These are phyloP conservation scores for Trypanosoma avium DNA, from an alignment of 208 protist species.

Conservation along the genomic window DNA sequence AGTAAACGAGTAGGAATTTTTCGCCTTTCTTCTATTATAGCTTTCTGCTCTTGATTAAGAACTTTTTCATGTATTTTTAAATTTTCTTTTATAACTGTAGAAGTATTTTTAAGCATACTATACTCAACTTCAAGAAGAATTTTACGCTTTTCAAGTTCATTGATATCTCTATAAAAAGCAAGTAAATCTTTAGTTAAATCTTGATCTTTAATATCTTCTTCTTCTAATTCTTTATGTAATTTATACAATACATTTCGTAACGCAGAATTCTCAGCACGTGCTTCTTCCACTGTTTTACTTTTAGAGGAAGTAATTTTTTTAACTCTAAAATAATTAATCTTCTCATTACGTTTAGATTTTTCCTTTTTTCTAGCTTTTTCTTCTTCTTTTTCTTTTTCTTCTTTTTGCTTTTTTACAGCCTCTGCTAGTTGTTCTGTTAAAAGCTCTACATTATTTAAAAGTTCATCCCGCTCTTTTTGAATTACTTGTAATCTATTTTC, in stretches of 20 bases:
- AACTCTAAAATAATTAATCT: too few species aligned
- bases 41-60: neutral
- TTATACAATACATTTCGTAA: neutral
- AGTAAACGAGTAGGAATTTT: slow-evolving; percentile 3
- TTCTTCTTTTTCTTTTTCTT: neutral
- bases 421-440: neutral
- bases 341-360: too few species aligned
- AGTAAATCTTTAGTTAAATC: neutral
- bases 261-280: slow-evolving; percentile 5
- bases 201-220: neutral
- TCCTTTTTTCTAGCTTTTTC: too few species aligned
- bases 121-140: slow-evolving; percentile 1
- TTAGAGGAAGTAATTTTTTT: too few species aligned
- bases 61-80: neutral
- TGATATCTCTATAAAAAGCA: neutral
- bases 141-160: slow-evolving; percentile 2
- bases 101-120: neutral
- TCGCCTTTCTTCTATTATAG: neutral
- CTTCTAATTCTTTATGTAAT: neutral
- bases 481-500: too few species aligned
- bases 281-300: neutral
- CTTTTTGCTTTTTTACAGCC: neutral
- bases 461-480: neutral
- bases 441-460: neutral
- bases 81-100: neutral